Conservation (phyloP, 2,329 filamentous ascomycete genomes). For the Lachnellula cervina region DNA sequence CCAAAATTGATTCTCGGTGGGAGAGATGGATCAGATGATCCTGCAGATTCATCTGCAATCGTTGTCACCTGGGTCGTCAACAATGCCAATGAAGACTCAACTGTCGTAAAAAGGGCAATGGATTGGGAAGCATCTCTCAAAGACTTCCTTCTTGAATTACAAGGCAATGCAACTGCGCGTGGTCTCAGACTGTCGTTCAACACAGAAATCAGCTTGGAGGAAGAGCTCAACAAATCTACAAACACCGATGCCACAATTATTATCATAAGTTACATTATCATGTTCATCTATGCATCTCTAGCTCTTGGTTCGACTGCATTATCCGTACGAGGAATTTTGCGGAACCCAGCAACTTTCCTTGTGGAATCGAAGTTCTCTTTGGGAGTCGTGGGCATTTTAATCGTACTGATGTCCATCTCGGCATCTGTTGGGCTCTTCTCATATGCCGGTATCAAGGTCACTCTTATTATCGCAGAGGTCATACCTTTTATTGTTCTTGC, state of each 20-base stretch:
- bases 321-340: slow-evolving; percentile 69
- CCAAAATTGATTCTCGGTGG: slow-evolving; percentile 83
- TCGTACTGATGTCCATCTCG: slow-evolving; percentile 95
- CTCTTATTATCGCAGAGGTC: slow-evolving; percentile 95
- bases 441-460: slow-evolving; percentile 85
- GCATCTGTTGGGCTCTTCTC: slow-evolving; percentile 95
- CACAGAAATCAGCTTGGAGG: slow-evolving; percentile 89
- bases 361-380: slow-evolving; percentile 97
- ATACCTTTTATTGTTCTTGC: slow-evolving; percentile 96
- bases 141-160: slow-evolving; percentile 67
- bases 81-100: slow-evolving; percentile 72
- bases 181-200: slow-evolving; percentile 89
- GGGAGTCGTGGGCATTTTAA: slow-evolving; percentile 89
- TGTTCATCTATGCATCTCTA: slow-evolving; percentile 96
- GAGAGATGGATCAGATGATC: slow-evolving; percentile 59
- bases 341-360: slow-evolving; percentile 76
- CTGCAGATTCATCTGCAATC: slow-evolving; percentile 71
- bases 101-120: slow-evolving; percentile 67
- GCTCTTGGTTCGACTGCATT: slow-evolving; percentile 85
- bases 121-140: slow-evolving; percentile 85
- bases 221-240: slow-evolving; percentile 95
- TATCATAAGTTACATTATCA: slow-evolving; percentile 93
- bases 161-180: slow-evolving; percentile 70
- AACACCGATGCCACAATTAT: slow-evolving; percentile 98
- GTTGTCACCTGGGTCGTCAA: slow-evolving; percentile 93